A percentile compares a stretch with the other conserved stretches of the same genome.
These are phyloP conservation scores for Pythium plurisporium DNA, from an alignment of 352 stramenopile genomes.

Conservation along the genomic window DNA sequence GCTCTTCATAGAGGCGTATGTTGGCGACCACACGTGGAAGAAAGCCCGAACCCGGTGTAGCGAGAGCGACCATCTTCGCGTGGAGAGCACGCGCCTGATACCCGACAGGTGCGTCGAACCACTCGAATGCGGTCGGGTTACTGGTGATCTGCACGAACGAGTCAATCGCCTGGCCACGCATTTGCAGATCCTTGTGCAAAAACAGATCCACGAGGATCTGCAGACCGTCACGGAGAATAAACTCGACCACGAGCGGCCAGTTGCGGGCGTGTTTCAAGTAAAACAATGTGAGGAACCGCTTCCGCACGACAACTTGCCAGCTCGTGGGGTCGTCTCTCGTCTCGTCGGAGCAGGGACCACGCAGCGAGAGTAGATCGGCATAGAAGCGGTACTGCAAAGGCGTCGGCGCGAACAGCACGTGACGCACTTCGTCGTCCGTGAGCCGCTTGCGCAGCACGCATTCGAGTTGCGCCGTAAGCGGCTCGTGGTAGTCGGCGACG, in stretches of 20 bases:
- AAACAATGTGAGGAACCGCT: constrained; percentile 38
- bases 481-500: constrained; percentile 17
- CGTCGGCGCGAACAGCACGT: constrained; percentile 30
- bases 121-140: constrained; percentile 29
- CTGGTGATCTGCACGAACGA: constrained; percentile 43
- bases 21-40: constrained; percentile 27
- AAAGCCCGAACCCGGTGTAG: constrained; percentile 12
- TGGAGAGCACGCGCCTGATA: constrained; percentile 30
- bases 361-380: constrained; percentile 21
- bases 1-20: constrained; percentile 17
- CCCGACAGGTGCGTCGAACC: constrained; percentile 28
- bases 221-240: constrained; percentile 27
- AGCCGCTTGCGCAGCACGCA: constrained; percentile 34
- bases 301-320: constrained; percentile 17
- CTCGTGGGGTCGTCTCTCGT: background rate
- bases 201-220: constrained; percentile 29
- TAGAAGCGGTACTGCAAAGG: constrained; percentile 26
- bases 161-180: constrained; percentile 37
- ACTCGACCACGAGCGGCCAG: constrained; percentile 33
- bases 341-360: background rate
- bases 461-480: constrained; percentile 29
- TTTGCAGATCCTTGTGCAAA: constrained; percentile 29
- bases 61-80: constrained; percentile 30
- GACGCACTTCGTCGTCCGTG: constrained; percentile 34
- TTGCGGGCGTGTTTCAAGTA: constrained; percentile 37